Evolutionary conservation across 2,329 filamentous ascomycete genomes (phyloP), one percentile per base, ranked within the genome.

Genomic region (Beauveria medogensis): DNA sequence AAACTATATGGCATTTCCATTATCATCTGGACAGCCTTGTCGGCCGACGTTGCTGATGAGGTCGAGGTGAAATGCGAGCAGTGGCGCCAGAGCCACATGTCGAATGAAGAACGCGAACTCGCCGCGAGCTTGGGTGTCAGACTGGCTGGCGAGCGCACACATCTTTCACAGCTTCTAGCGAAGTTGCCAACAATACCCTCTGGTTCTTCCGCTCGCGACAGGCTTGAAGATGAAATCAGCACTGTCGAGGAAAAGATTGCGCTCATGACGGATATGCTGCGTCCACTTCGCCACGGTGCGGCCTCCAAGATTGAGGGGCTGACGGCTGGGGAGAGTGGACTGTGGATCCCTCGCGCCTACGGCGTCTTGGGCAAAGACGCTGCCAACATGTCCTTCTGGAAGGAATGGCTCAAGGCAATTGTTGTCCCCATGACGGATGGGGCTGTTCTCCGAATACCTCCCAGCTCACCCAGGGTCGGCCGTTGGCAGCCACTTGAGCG

Each of bases 231-330:
- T 62, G 87, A 97, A 69, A 99, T 99, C 71, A 95, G 92, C 70
- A 83, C 90, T 0, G 92, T 97, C 9, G 94, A 99, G 74, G 94
- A 99, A 77, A 97, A 97, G 76, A 99, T 99, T 68, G 85, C 86
- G 37, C 80, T 99, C 59, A 99, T 99, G 94, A 92, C 93, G 2
- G 94, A 99, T 74, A 88, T 99, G 75, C 78, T 99, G 65, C 85
- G 93, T 63, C 94, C 94, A 18, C 85, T 99, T 67, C 84, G 94
- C 66, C 94, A 97, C 72, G 94, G 91, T 41, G 94, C 94, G 50
- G 93, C 94, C 34, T 93, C 92, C 55, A 97, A 96, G 76, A 99
- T 99, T 63, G 94, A 99, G 71, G 94, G 94, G 22, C 80, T 99
- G 64, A 97, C 93, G 0, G 91, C 95, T 65, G 92, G 93, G 48